Percentiles rank a stretch among this genome's conserved stretches.
Evolutionary conservation across 2,329 filamentous ascomycete genomes (phyloP).

Genomic region (Blastomyces percursus): DNA sequence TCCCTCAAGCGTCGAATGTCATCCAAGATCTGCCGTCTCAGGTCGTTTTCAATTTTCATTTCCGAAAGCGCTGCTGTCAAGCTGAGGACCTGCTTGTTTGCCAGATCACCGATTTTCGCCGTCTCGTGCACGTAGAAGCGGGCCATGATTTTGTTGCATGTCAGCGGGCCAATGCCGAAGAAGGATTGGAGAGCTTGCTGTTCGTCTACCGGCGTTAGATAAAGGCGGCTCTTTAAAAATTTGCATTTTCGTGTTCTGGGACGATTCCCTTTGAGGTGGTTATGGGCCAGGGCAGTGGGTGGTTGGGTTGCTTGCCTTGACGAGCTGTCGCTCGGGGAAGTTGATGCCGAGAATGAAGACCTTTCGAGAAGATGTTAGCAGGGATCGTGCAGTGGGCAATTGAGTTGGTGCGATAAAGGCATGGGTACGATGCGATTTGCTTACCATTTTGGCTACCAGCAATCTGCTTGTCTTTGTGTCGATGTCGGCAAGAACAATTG

Average conservation of each 20-base stretch:
- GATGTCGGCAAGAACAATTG: not conserved
- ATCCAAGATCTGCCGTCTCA: constrained; percentile 63
- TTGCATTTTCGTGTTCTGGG: not conserved
- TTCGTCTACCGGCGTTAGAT: constrained; percentile 1
- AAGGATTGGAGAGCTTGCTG: constrained; percentile 60
- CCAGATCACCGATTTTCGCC: constrained; percentile 64
- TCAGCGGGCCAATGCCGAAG: constrained; percentile 67
- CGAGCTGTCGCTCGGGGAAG: constrained; percentile 71
- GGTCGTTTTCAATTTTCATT: constrained; percentile 90
- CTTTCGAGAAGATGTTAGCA: constrained; percentile 32
- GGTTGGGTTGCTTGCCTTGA: constrained; percentile 51
- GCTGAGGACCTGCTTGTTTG: constrained; percentile 64
- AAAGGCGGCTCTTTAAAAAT: not conserved
- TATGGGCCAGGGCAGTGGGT: not conserved
- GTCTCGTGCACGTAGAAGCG: constrained; percentile 79
- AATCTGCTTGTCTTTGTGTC: not conserved
- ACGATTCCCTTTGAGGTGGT: not conserved
- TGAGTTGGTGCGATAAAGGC: not conserved
- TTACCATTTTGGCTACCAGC: constrained; percentile 24
- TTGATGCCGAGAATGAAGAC: constrained; percentile 79
- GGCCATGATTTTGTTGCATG: constrained; percentile 66
- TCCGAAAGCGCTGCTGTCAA: constrained; percentile 75
- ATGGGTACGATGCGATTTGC: not conserved
- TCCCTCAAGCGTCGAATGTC: constrained; percentile 81
- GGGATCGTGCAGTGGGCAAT: not conserved